Conservation (phyloP, 2,329 filamentous ascomycete species). For the Phaeosphaeriaceae sp. region DNA sequence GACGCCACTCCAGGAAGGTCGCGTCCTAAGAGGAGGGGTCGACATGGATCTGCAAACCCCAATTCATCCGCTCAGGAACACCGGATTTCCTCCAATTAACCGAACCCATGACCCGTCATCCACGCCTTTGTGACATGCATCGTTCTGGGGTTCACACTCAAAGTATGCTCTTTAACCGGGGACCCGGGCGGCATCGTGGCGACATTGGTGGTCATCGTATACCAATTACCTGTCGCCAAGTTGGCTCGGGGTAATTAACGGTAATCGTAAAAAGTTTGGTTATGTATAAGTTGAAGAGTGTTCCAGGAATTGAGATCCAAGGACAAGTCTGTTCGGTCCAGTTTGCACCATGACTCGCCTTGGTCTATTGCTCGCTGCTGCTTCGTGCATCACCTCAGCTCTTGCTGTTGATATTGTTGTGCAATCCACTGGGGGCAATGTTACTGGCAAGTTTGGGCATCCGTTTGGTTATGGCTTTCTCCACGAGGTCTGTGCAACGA, state of each 20-base stretch:
- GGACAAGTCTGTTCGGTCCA: conserved; percentile 13
- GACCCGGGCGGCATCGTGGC: conserved; percentile 3
- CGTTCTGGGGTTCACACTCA: conserved; percentile 2
- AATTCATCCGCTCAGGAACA: conserved; percentile 27
- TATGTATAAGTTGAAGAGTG: conserved; percentile 1
- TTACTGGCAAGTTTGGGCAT: conserved; percentile 38
- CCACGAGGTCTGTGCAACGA: conserved; percentile 28
- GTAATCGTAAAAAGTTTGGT: background rate
- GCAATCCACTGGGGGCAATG: conserved; percentile 34
- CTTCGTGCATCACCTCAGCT: conserved; percentile 28
- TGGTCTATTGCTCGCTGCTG: conserved; percentile 24
- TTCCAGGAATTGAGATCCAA: background rate
- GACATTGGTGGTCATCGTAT: conserved; percentile 12
- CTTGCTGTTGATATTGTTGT: conserved; percentile 34
- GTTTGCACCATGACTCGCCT: conserved; percentile 29
- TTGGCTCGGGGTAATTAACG: background rate
- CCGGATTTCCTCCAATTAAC: conserved; percentile 33
- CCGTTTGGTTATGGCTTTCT: conserved; percentile 39
- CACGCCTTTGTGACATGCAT: conserved; percentile 5
- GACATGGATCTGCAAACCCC: conserved; percentile 22
- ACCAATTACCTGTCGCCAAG: conserved; percentile 15
- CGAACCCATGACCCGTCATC: background rate
- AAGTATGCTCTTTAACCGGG: background rate
- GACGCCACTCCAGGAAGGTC: conserved; percentile 1
- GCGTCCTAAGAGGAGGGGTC: conserved; percentile 1